Conservation (phyloP, 768 basidiomycete species). For the Coprinellus micaceus region DNA sequence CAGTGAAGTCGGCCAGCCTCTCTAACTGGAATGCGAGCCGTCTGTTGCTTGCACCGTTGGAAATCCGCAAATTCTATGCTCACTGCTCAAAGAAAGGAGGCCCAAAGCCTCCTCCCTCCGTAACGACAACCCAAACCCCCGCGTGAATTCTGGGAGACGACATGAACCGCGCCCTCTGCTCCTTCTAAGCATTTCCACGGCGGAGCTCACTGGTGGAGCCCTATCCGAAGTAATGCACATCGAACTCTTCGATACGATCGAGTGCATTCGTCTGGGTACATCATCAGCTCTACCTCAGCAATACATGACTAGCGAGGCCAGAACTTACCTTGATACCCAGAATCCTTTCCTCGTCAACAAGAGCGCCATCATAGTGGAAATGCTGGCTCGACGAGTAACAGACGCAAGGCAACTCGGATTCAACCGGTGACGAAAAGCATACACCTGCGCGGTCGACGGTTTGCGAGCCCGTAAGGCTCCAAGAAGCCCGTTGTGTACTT, state of each 20-base stretch:
- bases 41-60: no score
- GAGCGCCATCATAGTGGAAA: constrained; percentile 27
- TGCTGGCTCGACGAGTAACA: constrained; percentile 8
- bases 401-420: constrained; percentile 24
- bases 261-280: not conserved
- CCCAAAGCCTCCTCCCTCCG: no score
- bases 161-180: no score
- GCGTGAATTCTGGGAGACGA: no score
- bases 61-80: no score
- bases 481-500: not conserved
- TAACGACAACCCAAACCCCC: no score
- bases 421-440: constrained; percentile 10
- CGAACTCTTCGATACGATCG: not conserved
- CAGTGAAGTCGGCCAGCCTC: no score
- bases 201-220: not conserved
- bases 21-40: no score
- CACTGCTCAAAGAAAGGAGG: no score
- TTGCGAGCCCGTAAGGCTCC: not conserved
- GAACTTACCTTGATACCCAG: constrained; percentile 31
- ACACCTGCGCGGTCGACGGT: constrained; percentile 6
- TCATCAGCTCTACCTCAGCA: not conserved
- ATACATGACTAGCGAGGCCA: not conserved
- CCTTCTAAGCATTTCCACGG: not conserved
- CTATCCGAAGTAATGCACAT: constrained; percentile 1
- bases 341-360: constrained; percentile 41